Percentiles rank a stretch among this genome's conserved stretches.
These are phyloP conservation scores for Desmodesmus armatus DNA, from an alignment of 139 green algal genomes.

Conservation along the genomic window DNA sequence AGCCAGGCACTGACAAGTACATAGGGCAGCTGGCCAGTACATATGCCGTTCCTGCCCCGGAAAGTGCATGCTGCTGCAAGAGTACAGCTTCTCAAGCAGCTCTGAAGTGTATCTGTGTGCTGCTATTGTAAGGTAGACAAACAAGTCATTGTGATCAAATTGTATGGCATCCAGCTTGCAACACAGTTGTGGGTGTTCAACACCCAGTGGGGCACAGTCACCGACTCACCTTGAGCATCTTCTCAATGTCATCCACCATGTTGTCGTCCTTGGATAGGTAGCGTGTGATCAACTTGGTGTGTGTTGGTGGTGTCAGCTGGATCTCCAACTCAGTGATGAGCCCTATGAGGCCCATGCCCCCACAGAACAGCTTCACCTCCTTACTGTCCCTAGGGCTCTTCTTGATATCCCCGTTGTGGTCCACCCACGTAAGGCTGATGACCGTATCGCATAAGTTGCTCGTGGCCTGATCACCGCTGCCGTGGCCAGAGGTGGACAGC, in stretches of 20 bases:
- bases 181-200: too few relatives aligned
- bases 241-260: slow-evolving; percentile 35
- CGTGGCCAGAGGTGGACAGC: slow-evolving; percentile 13
- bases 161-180: too few relatives aligned
- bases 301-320: slow-evolving; percentile 40
- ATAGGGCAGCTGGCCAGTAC: too few relatives aligned
- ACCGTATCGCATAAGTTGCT: slow-evolving; percentile 41
- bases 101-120: too few relatives aligned
- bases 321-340: slow-evolving; percentile 41
- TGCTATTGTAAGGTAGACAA: too few relatives aligned
- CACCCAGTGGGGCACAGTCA: too few relatives aligned
- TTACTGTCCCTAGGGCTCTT: neutral
- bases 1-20: too few relatives aligned
- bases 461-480: slow-evolving; percentile 23
- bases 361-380: slow-evolving; percentile 27
- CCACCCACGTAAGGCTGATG: slow-evolving; percentile 28
- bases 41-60: too few relatives aligned
- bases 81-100: too few relatives aligned
- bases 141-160: too few relatives aligned
- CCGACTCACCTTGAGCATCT: slow-evolving; percentile 49
- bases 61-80: too few relatives aligned
- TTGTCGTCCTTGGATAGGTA: slow-evolving; percentile 31
- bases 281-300: slow-evolving; percentile 48
- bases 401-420: slow-evolving; percentile 7
- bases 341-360: slow-evolving; percentile 35